These are phyloP conservation scores for Raphanus hybrid DNA, from an alignment of 441 rosid genomes.

Conservation along the genomic window DNA sequence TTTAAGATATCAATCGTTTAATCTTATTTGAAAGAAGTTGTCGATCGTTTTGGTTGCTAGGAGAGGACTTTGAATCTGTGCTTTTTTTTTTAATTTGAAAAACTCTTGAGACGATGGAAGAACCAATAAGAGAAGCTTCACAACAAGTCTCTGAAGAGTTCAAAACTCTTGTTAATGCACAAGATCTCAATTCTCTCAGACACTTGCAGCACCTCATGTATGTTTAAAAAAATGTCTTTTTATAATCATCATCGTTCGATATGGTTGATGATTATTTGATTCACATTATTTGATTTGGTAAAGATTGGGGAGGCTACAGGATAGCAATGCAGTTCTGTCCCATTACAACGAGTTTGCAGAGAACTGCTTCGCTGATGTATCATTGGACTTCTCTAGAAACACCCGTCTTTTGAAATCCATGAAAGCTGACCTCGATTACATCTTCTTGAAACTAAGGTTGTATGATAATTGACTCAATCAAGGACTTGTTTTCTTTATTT, in stretches of 20 bases:
- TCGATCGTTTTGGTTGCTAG: not conserved
- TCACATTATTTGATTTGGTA: not conserved
- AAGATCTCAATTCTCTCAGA: constrained; percentile 68
- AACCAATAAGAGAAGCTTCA: constrained; percentile 63
- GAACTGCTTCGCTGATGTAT: constrained; percentile 76
- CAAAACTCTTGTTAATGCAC: constrained; percentile 63
- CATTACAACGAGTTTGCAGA: constrained; percentile 89
- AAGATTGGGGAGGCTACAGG: constrained; percentile 95
- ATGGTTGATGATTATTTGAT: not conserved
- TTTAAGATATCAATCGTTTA: not conserved
- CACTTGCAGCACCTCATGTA: constrained; percentile 85
- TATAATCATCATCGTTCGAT: too few relatives aligned
- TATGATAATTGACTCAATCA: not conserved
- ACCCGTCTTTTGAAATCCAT: constrained; percentile 71
- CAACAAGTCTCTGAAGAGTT: constrained; percentile 67
- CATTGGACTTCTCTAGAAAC: constrained; percentile 68
- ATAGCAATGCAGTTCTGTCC: constrained; percentile 90
- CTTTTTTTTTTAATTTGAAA: too few relatives aligned
- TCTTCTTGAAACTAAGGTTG: constrained; percentile 87
- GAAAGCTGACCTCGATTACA: constrained; percentile 89
- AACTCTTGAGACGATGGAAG: constrained; percentile 38
- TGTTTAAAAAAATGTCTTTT: not conserved
- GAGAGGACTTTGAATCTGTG: not conserved
- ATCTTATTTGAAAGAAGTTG: too few relatives aligned
- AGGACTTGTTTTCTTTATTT: not conserved